Conservation (phyloP, 2,329 filamentous ascomycete species). For the Cladophialophora carrionii region DNA sequence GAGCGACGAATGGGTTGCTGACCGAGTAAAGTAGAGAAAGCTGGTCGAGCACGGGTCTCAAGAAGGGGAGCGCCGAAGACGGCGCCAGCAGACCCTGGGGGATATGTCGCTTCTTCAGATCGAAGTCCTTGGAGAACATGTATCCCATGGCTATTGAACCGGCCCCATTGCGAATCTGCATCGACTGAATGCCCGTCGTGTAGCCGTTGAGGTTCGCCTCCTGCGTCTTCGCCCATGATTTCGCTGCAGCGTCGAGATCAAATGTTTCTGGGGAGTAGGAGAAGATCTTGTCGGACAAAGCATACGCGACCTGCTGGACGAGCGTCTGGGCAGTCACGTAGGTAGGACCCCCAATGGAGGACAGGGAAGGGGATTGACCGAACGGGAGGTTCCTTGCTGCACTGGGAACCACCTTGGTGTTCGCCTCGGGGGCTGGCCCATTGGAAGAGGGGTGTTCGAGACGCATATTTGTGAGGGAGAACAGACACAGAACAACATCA, state of each 20-base stretch:
- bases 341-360: slow-evolving; percentile 76
- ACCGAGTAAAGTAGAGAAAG: slow-evolving; percentile 88
- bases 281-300: slow-evolving; percentile 95
- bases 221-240: slow-evolving; percentile 70
- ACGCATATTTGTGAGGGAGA: slow-evolving; percentile 40
- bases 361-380: slow-evolving; percentile 56
- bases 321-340: slow-evolving; percentile 93
- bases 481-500: slow-evolving; percentile 8
- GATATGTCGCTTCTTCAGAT: slow-evolving; percentile 84
- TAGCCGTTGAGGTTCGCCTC: slow-evolving; percentile 83
- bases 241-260: slow-evolving; percentile 81
- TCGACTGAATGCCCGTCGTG: slow-evolving; percentile 72
- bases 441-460: slow-evolving; percentile 42
- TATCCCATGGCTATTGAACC: slow-evolving; percentile 92
- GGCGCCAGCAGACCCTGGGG: slow-evolving; percentile 90
- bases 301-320: slow-evolving; percentile 93
- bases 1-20: slow-evolving; percentile 88
- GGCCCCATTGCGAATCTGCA: slow-evolving; percentile 87
- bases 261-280: slow-evolving; percentile 94
- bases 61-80: slow-evolving; percentile 75
- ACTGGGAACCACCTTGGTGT: slow-evolving; percentile 36
- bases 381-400: slow-evolving; percentile 50
- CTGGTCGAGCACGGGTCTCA: slow-evolving; percentile 86
- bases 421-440: slow-evolving; percentile 37
- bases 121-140: slow-evolving; percentile 96